phyloP scores from a whole-genome alignment of 2,329 filamentous ascomycete genomes.

The Colletotrichum sp. region DNA sequence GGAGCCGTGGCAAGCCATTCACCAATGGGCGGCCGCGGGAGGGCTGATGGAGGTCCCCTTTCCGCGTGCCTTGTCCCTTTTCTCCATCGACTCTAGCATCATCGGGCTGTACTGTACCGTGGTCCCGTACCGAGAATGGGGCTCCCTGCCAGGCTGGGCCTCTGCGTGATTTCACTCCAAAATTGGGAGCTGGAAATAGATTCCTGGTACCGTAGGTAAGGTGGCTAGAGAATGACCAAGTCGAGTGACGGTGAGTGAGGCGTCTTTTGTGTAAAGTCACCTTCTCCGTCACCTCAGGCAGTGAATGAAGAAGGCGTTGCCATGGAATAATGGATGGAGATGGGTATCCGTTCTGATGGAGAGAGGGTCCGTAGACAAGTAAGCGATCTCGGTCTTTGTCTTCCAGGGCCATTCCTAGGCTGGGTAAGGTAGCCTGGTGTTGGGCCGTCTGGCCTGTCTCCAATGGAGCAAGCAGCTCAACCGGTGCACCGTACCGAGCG shows the following conservation, averaged over 20 bases:
- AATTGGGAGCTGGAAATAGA: background rate
- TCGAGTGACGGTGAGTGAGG: background rate
- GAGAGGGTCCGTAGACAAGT: background rate
- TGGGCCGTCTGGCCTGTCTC: background rate
- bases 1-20: background rate
- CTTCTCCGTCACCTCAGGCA: background rate
- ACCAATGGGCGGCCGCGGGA: background rate
- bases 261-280: constrained; percentile 1
- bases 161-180: background rate
- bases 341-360: background rate
- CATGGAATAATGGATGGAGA: background rate
- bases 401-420: background rate
- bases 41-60: constrained; percentile 3
- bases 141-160: background rate
- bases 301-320: background rate
- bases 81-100: constrained; percentile 6
- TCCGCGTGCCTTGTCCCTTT: constrained; percentile 15
- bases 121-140: constrained; percentile 2
- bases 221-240: background rate
- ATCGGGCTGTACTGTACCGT: constrained; percentile 15
- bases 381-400: background rate
- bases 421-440: background rate
- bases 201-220: background rate
- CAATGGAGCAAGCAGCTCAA: background rate
- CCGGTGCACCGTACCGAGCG: constrained; percentile 1